Evolutionary conservation across 2,329 filamentous ascomycete species (phyloP), one percentile per base, ranked within the genome.

Genomic region (Colletotrichum sp.): DNA sequence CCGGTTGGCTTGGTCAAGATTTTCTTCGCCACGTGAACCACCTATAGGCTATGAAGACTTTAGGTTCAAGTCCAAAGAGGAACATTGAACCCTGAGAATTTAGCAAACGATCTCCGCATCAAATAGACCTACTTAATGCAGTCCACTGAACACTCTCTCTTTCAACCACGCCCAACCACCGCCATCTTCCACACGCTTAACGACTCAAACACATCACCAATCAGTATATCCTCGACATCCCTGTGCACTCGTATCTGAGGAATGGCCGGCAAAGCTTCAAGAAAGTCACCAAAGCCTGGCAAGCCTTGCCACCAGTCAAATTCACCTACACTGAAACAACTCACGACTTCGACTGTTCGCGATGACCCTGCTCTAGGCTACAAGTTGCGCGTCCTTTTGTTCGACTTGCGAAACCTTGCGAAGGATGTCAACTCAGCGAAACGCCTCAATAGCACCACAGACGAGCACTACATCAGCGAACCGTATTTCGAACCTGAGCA

Each of bases 171-270:
- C 36, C 36, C 16, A 43, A 18, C 36, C 36, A 18, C 8, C 16
- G 3, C 0, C 8, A 1, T 43, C 36, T 43, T 18, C 16, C 36
- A 43, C 36, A 18, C 16, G 8, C 16, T 43, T 0, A 43, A 43
- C 36, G 36, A 0, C 16, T 15, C 8, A 18, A 9, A 18, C 16
- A 18, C 16, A 43, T 43, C 16, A 16, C 36, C 36, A 18, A 43
- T 9, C 36, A 43, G 36, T 18, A 5, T 3, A 43, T 43, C 36
- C 36, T 43, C 1, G 0, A 18, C 15, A 0, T 43, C 16, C 16
- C 16, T 43, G 36, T 43, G 0, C 4, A 43, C 0, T 55, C 10
- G 1, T 24, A 18, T 55, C 48, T 55, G 0, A 8, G n/a, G 0
- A 55, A 55, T 55, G 48, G 3, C 12, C 9, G 5, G n/a, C n/a